phyloP scores from a whole-genome alignment of 352 stramenopile genomes.

The Globisporangium polare region DNA sequence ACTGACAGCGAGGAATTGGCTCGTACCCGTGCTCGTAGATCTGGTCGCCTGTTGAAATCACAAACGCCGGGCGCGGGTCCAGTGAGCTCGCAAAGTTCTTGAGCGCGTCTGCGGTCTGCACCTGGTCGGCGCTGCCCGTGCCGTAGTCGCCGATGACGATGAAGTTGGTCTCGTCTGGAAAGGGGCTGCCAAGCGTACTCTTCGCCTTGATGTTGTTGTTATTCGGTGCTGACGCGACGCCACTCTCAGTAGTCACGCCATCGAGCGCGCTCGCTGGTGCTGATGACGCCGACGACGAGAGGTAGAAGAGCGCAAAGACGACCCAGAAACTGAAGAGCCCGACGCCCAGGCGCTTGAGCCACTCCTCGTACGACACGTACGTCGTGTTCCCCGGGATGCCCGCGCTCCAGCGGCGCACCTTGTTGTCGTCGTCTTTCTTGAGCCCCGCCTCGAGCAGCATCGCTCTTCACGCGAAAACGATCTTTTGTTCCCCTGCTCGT shows the following conservation, averaged over 20 bases:
- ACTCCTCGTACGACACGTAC: slow-evolving; percentile 50
- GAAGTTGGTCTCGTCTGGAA: slow-evolving; percentile 66
- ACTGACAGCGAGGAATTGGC: neutral
- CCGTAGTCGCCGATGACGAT: slow-evolving; percentile 82
- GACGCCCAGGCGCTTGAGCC: slow-evolving; percentile 53
- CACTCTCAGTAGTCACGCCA: neutral
- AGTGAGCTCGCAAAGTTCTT: slow-evolving; percentile 51
- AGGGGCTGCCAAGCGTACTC: slow-evolving; percentile 32
- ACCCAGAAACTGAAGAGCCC: slow-evolving; percentile 54
- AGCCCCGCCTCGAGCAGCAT: slow-evolving; percentile 65
- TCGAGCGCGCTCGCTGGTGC: neutral
- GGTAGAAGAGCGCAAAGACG: slow-evolving; percentile 55
- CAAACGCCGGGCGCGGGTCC: slow-evolving; percentile 62
- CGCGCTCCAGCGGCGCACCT: slow-evolving; percentile 26
- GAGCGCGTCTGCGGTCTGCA: slow-evolving; percentile 56
- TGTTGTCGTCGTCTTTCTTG: slow-evolving; percentile 50
- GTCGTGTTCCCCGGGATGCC: slow-evolving; percentile 15
- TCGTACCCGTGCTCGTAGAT: slow-evolving; percentile 81
- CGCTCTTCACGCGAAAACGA: neutral
- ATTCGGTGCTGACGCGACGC: neutral
- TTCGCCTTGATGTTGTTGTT: neutral
- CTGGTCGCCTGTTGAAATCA: slow-evolving; percentile 82
- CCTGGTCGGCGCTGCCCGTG: slow-evolving; percentile 59
- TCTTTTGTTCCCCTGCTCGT: neutral
- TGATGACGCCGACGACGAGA: neutral